Evolutionary conservation across 495 filamentous ascomycete species (phyloP).

Genomic region (Lepraria neglecta): DNA sequence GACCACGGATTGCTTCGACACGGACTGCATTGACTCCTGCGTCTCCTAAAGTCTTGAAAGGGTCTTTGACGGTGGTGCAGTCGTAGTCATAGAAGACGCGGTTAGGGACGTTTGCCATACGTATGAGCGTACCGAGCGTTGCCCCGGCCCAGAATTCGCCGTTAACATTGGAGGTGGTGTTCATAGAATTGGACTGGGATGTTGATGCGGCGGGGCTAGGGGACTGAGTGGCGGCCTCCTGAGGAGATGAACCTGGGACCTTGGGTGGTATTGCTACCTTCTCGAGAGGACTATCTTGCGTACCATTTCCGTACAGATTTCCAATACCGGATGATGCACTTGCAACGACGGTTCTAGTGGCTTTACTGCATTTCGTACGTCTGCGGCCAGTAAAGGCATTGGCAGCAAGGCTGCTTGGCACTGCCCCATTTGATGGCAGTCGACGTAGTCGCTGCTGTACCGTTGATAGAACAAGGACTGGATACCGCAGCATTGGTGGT

Average conservation of each 20-base stretch:
- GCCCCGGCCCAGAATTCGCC: too few relatives aligned
- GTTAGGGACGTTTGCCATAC: too few relatives aligned
- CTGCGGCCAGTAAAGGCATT: neutral
- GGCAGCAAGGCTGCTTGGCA: neutral
- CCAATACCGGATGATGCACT: conserved; percentile 4
- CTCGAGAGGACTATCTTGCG: neutral
- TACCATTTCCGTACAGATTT: conserved; percentile 4
- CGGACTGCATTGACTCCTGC: too few relatives aligned
- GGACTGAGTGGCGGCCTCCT: neutral
- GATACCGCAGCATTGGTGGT: neutral
- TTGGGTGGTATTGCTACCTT: neutral
- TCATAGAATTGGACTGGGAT: neutral
- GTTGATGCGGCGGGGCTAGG: neutral
- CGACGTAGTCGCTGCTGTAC: neutral
- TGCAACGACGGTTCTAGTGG: neutral
- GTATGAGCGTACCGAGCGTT: too few relatives aligned
- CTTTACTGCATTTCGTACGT: neutral
- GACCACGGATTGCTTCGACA: too few relatives aligned
- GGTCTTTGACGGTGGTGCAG: too few relatives aligned
- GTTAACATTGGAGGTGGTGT: too few relatives aligned
- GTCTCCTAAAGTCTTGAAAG: too few relatives aligned
- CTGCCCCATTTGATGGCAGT: neutral
- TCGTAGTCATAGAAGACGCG: too few relatives aligned
- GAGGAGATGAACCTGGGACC: neutral
- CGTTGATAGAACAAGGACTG: too few relatives aligned